Conservation (phyloP, 2,329 filamentous ascomycete genomes). For the Xylogone sp. region DNA sequence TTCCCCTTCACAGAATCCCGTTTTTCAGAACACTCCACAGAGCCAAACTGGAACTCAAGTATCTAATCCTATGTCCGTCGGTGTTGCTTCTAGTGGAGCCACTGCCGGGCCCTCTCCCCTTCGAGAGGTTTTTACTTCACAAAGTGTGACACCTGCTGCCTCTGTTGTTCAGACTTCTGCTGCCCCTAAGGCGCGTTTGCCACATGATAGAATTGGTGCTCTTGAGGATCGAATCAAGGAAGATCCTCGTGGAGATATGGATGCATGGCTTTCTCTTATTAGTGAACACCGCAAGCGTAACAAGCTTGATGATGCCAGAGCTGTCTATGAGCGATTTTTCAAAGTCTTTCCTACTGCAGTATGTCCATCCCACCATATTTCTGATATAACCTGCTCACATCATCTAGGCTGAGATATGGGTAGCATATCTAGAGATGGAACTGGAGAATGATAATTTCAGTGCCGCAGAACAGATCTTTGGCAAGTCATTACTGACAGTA, state of each 20-base stretch:
- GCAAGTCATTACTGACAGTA: slow-evolving; percentile 70
- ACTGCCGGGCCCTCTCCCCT: slow-evolving; percentile 17
- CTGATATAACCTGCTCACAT: slow-evolving; percentile 28
- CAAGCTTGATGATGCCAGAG: slow-evolving; percentile 76
- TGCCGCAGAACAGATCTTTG: slow-evolving; percentile 80
- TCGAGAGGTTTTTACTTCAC: slow-evolving; percentile 21
- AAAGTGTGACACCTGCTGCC: slow-evolving; percentile 12
- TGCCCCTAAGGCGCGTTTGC: slow-evolving; percentile 29
- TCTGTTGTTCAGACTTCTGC: slow-evolving; percentile 14
- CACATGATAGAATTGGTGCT: slow-evolving; percentile 30
- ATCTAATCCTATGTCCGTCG: slow-evolving; percentile 21
- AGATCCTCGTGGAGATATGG: slow-evolving; percentile 87
- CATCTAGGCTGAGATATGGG: slow-evolving; percentile 82
- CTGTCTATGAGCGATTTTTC: slow-evolving; percentile 81
- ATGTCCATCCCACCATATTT: slow-evolving; percentile 41
- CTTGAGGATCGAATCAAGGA: slow-evolving; percentile 90
- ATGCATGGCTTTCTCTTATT: slow-evolving; percentile 87
- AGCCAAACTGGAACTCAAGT: slow-evolving; percentile 25
- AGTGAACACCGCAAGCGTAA: slow-evolving; percentile 77
- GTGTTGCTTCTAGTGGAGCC: slow-evolving; percentile 16
- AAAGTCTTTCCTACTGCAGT: slow-evolving; percentile 87
- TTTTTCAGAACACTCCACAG: slow-evolving; percentile 18
- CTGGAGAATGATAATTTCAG: slow-evolving; percentile 79
- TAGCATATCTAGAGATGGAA: slow-evolving; percentile 85
- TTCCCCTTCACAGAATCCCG: slow-evolving; percentile 26